Evolutionary conservation across 345 rosid species (phyloP).

Genomic region (Aurinia saxatilis): DNA sequence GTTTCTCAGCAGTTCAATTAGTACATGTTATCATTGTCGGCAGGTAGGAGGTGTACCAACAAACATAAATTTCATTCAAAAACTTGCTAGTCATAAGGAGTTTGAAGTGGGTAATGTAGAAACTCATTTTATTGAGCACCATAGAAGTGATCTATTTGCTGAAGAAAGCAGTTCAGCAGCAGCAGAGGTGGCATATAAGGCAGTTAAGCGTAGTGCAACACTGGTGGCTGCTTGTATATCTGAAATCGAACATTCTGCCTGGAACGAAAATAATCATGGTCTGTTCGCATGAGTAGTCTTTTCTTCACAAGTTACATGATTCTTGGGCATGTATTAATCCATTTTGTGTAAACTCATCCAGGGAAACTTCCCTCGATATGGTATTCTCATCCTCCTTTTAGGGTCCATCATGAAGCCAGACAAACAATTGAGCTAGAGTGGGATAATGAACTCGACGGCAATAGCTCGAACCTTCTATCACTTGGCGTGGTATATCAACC

Average conservation of each 20-base stretch:
- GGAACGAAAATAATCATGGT: conserved; percentile 44
- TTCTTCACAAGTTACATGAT: neutral
- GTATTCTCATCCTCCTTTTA: conserved; percentile 75
- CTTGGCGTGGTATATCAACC: conserved; percentile 41
- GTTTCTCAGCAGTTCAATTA: neutral
- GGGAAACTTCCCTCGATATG: conserved; percentile 56
- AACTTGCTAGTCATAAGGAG: conserved; percentile 65
- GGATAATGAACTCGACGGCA: conserved; percentile 49
- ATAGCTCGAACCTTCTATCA: conserved; percentile 36
- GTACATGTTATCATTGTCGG: conserved; percentile 20
- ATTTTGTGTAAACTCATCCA: conserved; percentile 30
- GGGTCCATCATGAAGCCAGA: conserved; percentile 62
- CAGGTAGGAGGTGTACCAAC: conserved; percentile 98
- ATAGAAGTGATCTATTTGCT: conserved; percentile 62
- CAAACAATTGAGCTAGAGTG: conserved; percentile 63
- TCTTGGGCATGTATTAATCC: conserved; percentile 6
- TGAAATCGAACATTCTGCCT: conserved; percentile 39
- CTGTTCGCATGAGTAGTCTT: conserved; percentile 29
- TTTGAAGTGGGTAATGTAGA: conserved; percentile 79
- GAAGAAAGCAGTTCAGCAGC: conserved; percentile 43
- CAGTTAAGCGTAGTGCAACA: conserved; percentile 49
- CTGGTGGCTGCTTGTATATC: conserved; percentile 77
- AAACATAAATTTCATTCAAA: conserved; percentile 72
- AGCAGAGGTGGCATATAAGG: conserved; percentile 38
- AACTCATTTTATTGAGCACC: conserved; percentile 89